Base-by-base conservation (phyloP, 148 eudicot genomes). In the Beta vulgaris region DNA sequence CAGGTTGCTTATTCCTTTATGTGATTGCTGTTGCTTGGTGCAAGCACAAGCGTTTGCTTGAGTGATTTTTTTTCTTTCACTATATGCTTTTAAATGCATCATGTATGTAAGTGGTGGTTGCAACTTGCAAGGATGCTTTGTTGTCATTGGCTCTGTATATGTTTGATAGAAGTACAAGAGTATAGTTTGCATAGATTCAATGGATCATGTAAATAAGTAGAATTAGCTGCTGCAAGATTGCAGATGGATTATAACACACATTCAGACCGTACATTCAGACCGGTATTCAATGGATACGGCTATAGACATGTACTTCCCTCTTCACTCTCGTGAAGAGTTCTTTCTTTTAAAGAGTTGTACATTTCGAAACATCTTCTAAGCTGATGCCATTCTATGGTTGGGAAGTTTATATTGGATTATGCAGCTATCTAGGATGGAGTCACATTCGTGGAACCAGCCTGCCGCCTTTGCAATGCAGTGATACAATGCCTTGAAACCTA, bases 21-120 rank as follows among this genome's bases (percentile, higher is more conserved):
- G 82, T 92, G n/a, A 53, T 86, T 63, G 99, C 98, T 70, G 84
- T 95, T 28, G 90, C 90, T 53, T 95, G 99, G 99, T 90, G 87
- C 75, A 95, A 91, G 84, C 89, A 88, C 88, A 92, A 86, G 78
- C 83, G 94, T 43, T 76, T 95, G 80, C 85, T 95, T 26, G 93
- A 95, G 85, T 92, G 78, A 87, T 42, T 62, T 72, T 51, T 31
- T 16, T 16, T 26, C 49, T 39, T 68, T 21, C 18, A 36, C n/a
- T n/a, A n/a, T n/a, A n/a, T n/a, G n/a, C n/a, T n/a, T n/a, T 68
- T 60, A 8, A 21, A 6, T 12, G 23, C 25, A 0, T 42, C 28
- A 29, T 29, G 34, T 73, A 32, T 26, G 39, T 9, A 36, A 64
- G 68, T 64, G 49, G 69, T 18, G 23, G 7, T 6, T 62, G 54